These are phyloP conservation scores for Lachnum nothofagi DNA, from an alignment of 2,329 filamentous ascomycete genomes.

Conservation along the genomic window DNA sequence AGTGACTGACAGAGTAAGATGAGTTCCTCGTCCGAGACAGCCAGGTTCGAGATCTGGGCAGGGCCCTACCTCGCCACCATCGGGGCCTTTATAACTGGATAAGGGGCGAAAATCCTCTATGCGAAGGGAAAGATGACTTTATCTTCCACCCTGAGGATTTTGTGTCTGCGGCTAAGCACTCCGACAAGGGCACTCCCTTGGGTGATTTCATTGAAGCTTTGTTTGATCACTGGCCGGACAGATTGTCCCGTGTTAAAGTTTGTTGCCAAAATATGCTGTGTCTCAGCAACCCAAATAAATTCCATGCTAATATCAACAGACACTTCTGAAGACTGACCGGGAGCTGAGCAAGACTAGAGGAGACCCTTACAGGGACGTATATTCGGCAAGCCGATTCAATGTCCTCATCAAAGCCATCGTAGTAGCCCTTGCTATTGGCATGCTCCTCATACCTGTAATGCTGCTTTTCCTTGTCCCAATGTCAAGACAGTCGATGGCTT, in stretches of 20 bases:
- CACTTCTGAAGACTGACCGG: conserved; percentile 7
- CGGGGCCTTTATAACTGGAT: conserved; percentile 2
- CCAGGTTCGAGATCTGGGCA: background rate
- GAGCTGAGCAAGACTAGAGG: conserved; percentile 9
- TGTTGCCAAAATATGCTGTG: background rate
- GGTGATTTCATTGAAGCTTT: background rate
- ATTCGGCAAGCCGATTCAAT: conserved; percentile 1
- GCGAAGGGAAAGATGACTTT: conserved; percentile 1
- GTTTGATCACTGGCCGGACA: background rate
- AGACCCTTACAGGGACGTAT: conserved; percentile 5
- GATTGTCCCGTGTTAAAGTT: background rate
- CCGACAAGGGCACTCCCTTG: background rate
- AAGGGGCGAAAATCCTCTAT: background rate
- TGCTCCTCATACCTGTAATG: conserved; percentile 19
- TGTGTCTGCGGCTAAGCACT: conserved; percentile 1
- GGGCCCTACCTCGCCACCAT: conserved; percentile 3
- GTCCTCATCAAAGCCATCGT: conserved; percentile 2
- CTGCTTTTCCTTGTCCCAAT: conserved; percentile 18
- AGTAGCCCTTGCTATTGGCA: conserved; percentile 4
- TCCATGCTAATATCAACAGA: conserved; percentile 3
- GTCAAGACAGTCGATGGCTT: conserved; percentile 13
- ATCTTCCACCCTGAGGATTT: conserved; percentile 8
- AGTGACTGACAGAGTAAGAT: background rate
- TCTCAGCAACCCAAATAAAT: background rate
- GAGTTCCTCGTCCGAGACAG: background rate